Evolutionary conservation across 139 green algal species (phyloP).

Genomic region (Ettlia oleoabundans): DNA sequence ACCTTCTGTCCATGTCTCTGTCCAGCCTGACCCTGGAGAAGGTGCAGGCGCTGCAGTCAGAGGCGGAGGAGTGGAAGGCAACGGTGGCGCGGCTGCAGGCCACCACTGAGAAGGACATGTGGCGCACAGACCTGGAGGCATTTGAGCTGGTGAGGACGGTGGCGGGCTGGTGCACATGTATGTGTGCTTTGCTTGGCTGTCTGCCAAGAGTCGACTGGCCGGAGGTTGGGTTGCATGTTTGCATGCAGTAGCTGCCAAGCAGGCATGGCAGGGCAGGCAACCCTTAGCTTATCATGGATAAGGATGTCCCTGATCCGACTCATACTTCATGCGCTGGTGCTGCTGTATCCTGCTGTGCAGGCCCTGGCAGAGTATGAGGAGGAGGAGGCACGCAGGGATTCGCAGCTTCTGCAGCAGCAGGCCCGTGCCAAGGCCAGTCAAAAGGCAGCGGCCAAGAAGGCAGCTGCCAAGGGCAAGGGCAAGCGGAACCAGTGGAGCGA

Average conservation of each 20-base stretch:
- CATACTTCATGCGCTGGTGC: neutral
- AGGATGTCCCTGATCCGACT: too few species aligned
- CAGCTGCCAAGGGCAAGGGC: slow-evolving; percentile 35
- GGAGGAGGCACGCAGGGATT: slow-evolving; percentile 25
- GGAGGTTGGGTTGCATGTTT: too few species aligned
- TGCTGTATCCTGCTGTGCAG: neutral
- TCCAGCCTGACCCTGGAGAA: slow-evolving; percentile 95
- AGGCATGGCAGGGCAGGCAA: too few species aligned
- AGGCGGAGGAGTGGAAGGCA: slow-evolving; percentile 53
- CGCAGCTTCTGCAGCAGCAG: slow-evolving; percentile 40
- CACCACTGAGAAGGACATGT: slow-evolving; percentile 80
- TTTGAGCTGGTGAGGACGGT: slow-evolving; percentile 69
- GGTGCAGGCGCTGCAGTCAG: slow-evolving; percentile 62
- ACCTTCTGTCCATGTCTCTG: slow-evolving; percentile 97
- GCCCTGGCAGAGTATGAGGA: slow-evolving; percentile 45
- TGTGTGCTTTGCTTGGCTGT: neutral
- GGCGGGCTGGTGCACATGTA: neutral
- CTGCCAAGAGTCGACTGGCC: too few species aligned
- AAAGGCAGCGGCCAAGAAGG: slow-evolving; percentile 48
- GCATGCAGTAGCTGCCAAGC: too few species aligned
- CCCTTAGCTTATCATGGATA: too few species aligned
- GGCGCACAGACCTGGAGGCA: slow-evolving; percentile 80
- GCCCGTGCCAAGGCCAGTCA: slow-evolving; percentile 23
- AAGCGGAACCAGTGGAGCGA: slow-evolving; percentile 57
- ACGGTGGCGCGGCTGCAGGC: slow-evolving; percentile 65